Percentiles rank a stretch among this genome's conserved stretches.
phyloP scores from a whole-genome alignment of 768 basidiomycete species.

The Suillus hirtellus region DNA sequence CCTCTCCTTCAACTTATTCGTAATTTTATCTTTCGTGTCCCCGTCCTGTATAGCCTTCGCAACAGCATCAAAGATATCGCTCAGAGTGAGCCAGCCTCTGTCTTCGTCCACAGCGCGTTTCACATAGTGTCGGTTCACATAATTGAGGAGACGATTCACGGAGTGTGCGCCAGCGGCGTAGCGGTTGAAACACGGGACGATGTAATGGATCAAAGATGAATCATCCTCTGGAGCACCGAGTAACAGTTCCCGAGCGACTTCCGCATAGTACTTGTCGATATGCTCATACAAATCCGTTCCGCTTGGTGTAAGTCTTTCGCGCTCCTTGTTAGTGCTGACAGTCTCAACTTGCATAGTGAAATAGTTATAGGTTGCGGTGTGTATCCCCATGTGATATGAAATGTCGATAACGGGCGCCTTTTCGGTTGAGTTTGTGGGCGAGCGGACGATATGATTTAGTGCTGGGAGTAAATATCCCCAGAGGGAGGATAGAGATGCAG shows the following conservation, averaged over 20 bases:
- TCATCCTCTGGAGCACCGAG: conserved; percentile 69
- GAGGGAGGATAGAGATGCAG: conserved; percentile 67
- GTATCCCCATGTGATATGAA: conserved; percentile 72
- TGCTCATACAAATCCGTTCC: conserved; percentile 74
- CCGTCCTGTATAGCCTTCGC: conserved; percentile 51
- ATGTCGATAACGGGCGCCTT: conserved; percentile 75
- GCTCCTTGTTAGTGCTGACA: conserved; percentile 34
- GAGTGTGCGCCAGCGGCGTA: conserved; percentile 67
- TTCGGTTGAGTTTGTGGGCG: conserved; percentile 55
- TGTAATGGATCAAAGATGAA: conserved; percentile 63
- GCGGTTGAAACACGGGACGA: conserved; percentile 70
- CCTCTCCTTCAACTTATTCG: conserved; percentile 58
- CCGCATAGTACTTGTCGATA: conserved; percentile 70
- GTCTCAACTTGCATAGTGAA: conserved; percentile 61
- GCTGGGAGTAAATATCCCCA: conserved; percentile 79
- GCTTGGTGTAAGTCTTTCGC: conserved; percentile 37
- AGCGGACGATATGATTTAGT: conserved; percentile 73
- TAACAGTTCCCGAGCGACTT: conserved; percentile 59
- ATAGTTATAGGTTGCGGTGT: conserved; percentile 85
- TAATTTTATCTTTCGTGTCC: conserved; percentile 61
- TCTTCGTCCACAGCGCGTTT: conserved; percentile 79
- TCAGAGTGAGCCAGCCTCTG: conserved; percentile 71
- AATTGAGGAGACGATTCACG: conserved; percentile 73
- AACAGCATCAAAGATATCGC: conserved; percentile 62
- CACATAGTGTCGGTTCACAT: conserved; percentile 70